phyloP scores from a whole-genome alignment of 2,329 filamentous ascomycete species.

The Colletotrichum sp. region DNA sequence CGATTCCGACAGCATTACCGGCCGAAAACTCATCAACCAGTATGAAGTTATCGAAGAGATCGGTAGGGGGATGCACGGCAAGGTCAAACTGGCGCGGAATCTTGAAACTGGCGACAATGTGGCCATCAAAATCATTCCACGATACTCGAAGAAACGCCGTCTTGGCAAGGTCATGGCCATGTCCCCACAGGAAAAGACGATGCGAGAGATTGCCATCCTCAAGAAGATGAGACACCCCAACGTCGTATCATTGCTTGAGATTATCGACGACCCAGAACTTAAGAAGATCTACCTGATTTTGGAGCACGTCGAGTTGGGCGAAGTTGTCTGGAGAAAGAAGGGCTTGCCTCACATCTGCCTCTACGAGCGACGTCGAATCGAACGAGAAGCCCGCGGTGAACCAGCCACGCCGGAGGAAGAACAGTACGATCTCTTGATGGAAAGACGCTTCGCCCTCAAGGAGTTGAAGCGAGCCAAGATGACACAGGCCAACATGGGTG shows the following conservation, averaged over 20 bases:
- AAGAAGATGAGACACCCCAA: constrained; percentile 99
- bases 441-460: constrained; percentile 63
- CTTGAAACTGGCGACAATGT: constrained; percentile 78
- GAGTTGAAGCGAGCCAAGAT: constrained; percentile 62
- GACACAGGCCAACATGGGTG: constrained; percentile 52
- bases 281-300: constrained; percentile 99
- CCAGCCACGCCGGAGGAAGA: constrained; percentile 65
- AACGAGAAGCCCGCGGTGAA: constrained; percentile 70
- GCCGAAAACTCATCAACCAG: constrained; percentile 95
- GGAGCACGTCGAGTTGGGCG: constrained; percentile 92
- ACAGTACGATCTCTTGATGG: constrained; percentile 62
- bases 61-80: constrained; percentile 93
- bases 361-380: constrained; percentile 81
- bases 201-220: constrained; percentile 95
- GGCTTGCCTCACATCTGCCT: constrained; percentile 82
- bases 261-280: constrained; percentile 94
- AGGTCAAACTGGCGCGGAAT: constrained; percentile 93
- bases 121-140: constrained; percentile 97
- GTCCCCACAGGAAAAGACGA: constrained; percentile 78
- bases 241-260: constrained; percentile 91
- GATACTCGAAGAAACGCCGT: constrained; percentile 90
- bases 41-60: constrained; percentile 98
- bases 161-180: constrained; percentile 79
- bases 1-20: constrained; percentile 86
- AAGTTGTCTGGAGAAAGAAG: constrained; percentile 93